Base-by-base conservation (phyloP, 805 yeast genomes). In the Yamadazyma scolyti region DNA sequence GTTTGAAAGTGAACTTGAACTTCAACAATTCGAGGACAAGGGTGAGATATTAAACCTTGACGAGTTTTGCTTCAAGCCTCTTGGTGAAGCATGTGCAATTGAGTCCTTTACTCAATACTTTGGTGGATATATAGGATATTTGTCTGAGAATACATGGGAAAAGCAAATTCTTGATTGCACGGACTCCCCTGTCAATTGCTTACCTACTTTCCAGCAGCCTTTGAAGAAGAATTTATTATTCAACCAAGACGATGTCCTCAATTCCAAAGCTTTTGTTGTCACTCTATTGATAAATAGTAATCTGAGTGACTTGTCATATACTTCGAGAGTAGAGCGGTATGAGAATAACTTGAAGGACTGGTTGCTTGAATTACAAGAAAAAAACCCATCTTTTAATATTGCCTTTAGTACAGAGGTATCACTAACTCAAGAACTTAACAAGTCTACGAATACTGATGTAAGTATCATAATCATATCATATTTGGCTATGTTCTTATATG, bases 151-250 rank as follows among this genome's bases (percentile, higher is more conserved):
- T 1, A 60, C 61, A 14, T 90, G 95, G 95, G 50, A 64, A 23
- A 40, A 48, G 2, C 61, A 71, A 31, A 50, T 90, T 8, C 47
- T 64, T 31, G 50, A 57, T 3, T 90, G 98, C 52, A 70, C 93
- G 0, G 65, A 71, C 12, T 75, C 86, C 1, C 97, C 97, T 0
- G 97, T 90, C 2, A 80, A 75, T 40, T 90, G 98, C 51, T 61
- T 90, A 23, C 97, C 98, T 0, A 58, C 79, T 0, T 90, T 89
- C 57, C 95, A 86, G 48, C 97, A 88, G 52, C 97, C 97, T 0
- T 63, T 90, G 40, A 82, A 79, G 44, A 74, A 77, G 16, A 75
- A 79, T 31, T 44, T 87, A 12, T 52, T 90, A 4, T 85, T 90
- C 55, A 65, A 60, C 17, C 68, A 61, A 4, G 29, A 36, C 15